These are phyloP conservation scores for Sparassis latifolia DNA, from an alignment of 1,284 basidiomycete species.

Conservation along the genomic window DNA sequence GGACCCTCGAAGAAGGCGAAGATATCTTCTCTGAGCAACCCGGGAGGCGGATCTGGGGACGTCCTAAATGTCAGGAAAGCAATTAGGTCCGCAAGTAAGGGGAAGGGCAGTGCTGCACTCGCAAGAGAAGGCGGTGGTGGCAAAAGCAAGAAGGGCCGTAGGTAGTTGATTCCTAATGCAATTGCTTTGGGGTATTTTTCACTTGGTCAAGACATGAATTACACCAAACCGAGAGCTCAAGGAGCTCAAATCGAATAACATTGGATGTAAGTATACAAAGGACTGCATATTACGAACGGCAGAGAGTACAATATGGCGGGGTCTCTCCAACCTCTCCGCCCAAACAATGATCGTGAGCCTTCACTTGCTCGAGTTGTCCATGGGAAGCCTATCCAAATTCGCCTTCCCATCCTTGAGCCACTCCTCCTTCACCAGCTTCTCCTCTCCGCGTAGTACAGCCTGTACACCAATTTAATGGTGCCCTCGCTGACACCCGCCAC, in stretches of 20 bases:
- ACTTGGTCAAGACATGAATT: background rate
- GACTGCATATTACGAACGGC: too few species aligned
- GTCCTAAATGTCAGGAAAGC: slow-evolving; percentile 85
- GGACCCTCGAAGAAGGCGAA: slow-evolving; percentile 34
- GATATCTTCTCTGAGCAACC: slow-evolving; percentile 48
- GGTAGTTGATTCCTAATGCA: slow-evolving; percentile 2
- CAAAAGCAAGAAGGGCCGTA: slow-evolving; percentile 23
- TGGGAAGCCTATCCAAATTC: slow-evolving; percentile 41
- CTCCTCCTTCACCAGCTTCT: slow-evolving; percentile 73
- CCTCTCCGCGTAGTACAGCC: slow-evolving; percentile 63
- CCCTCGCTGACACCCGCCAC: slow-evolving; percentile 98
- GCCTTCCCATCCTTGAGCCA: slow-evolving; percentile 79
- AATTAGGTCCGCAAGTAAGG: slow-evolving; percentile 69
- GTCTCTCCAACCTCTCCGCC: too few species aligned
- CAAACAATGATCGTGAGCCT: background rate
- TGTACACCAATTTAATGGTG: slow-evolving; percentile 88
- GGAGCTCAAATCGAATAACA: background rate
- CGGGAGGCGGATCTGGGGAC: slow-evolving; percentile 32
- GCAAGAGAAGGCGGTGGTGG: slow-evolving; percentile 26
- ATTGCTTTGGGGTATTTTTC: background rate
- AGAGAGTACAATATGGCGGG: too few species aligned
- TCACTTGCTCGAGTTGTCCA: slow-evolving; percentile 25
- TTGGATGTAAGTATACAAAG: background rate
- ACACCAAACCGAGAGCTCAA: too few species aligned
- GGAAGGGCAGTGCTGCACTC: slow-evolving; percentile 55